A percentile compares a stretch with the other conserved stretches of the same genome.
phyloP scores from a whole-genome alignment of 805 yeast species.

The Yarrowia deformans region DNA sequence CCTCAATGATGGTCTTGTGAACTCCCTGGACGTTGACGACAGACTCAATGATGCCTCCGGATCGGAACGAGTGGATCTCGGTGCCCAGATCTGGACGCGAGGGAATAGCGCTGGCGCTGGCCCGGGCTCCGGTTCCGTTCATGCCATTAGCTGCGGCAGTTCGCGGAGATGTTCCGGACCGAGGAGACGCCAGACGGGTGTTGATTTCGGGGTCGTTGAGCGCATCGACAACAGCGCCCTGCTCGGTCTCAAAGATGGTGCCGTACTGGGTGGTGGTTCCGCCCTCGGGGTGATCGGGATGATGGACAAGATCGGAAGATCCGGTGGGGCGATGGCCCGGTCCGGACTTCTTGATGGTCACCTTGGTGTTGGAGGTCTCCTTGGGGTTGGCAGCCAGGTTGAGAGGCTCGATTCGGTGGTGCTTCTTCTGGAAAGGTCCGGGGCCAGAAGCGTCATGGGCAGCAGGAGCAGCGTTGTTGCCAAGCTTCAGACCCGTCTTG shows the following conservation, averaged over 20 bases:
- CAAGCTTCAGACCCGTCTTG: conserved; percentile 25
- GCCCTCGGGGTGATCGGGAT: conserved; percentile 24
- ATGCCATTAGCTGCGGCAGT: neutral
- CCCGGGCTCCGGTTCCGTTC: conserved; percentile 22
- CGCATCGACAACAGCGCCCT: conserved; percentile 43
- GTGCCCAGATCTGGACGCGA: conserved; percentile 40
- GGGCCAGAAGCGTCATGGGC: conserved; percentile 7
- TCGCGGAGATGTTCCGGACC: conserved; percentile 1
- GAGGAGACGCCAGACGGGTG: conserved; percentile 24
- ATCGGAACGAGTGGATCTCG: conserved; percentile 47
- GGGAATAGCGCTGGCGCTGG: conserved; percentile 34
- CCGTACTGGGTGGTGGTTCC: conserved; percentile 41
- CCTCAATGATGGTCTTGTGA: conserved; percentile 83
- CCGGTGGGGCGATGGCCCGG: conserved; percentile 3
- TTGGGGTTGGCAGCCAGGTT: conserved; percentile 75
- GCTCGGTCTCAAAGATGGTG: conserved; percentile 44
- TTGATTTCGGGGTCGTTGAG: conserved; percentile 19
- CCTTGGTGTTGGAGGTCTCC: conserved; percentile 66
- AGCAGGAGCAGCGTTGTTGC: conserved; percentile 10
- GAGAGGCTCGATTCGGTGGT: conserved; percentile 57
- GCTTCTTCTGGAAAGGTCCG: conserved; percentile 39
- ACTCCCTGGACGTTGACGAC: conserved; percentile 85
- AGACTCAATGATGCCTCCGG: conserved; percentile 78
- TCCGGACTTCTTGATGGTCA: conserved; percentile 61
- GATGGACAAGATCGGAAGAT: conserved; percentile 10